phyloP scores from a whole-genome alignment of 192 early-diverging fungal genomes.

The Linnemannia exigua region DNA sequence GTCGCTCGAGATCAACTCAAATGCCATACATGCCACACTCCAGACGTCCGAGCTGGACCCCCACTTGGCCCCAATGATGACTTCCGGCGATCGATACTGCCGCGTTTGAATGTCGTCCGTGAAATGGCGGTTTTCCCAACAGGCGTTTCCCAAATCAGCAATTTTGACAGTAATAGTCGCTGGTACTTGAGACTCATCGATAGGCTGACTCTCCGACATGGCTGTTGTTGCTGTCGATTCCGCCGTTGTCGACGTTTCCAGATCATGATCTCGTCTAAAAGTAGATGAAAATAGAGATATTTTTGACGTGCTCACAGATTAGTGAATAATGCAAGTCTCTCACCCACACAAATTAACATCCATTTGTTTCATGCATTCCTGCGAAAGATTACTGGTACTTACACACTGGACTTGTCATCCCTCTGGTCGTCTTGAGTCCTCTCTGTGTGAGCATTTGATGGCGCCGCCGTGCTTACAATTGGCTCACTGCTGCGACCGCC shows the following conservation, averaged over 20 bases:
- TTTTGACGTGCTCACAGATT: not conserved
- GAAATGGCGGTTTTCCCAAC: conserved; percentile 96
- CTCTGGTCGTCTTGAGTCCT: not conserved
- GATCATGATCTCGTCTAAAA: not conserved
- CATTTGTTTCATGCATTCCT: not conserved
- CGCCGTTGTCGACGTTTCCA: not conserved
- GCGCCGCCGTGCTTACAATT: not conserved
- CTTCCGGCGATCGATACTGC: conserved; percentile 97
- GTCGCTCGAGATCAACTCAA: conserved; percentile 94
- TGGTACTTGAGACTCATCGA: not conserved
- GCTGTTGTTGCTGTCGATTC: not conserved
- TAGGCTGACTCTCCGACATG: not conserved
- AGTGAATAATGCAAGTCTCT: not conserved
- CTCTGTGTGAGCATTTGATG: conserved; percentile 23
- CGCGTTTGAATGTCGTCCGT: conserved; percentile 98
- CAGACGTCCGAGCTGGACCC: conserved; percentile 91
- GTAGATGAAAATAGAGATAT: not conserved
- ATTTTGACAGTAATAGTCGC: conserved; percentile 85
- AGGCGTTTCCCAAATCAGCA: conserved; percentile 97
- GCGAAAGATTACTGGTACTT: not conserved
- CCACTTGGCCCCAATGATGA: conserved; percentile 91
- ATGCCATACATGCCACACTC: conserved; percentile 94
- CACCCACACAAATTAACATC: not conserved
- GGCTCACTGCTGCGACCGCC: not conserved
- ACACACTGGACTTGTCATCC: not conserved